Conservation (phyloP, 805 yeast genomes). For the Clavispora carvajalis region DNA sequence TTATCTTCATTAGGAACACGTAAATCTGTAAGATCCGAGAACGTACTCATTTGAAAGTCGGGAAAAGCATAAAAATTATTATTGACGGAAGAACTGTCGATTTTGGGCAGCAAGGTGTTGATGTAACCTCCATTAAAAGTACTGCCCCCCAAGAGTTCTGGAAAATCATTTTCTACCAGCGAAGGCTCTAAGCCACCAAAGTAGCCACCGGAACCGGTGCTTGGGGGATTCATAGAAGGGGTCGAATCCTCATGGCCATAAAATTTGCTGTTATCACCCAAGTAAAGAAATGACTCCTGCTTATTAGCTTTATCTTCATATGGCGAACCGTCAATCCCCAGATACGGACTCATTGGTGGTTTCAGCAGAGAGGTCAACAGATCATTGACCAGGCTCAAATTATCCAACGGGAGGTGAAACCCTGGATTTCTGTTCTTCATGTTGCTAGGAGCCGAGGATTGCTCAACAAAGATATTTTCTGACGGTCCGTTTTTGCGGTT, state of each 20-base stretch:
- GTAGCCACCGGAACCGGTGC: conserved; percentile 11
- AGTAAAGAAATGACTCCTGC: not conserved
- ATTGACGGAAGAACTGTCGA: not conserved
- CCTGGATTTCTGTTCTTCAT: conserved; percentile 18
- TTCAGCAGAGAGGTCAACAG: conserved; percentile 6
- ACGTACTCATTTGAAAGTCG: not conserved
- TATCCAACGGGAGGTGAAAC: conserved; percentile 23
- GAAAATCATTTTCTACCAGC: not conserved
- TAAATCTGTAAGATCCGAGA: not conserved
- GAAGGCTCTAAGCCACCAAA: conserved; percentile 9
- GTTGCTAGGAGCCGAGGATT: conserved; percentile 1
- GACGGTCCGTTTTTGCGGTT: not conserved
- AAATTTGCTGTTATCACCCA: not conserved
- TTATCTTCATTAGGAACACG: not conserved
- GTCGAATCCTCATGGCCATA: conserved; percentile 11
- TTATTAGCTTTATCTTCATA: not conserved
- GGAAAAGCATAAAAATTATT: not conserved
- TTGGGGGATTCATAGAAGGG: conserved; percentile 14
- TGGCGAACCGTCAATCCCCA: conserved; percentile 9
- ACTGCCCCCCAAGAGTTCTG: not conserved
- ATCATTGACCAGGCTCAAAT: conserved; percentile 11
- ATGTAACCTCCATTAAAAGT: not conserved
- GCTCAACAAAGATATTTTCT: not conserved
- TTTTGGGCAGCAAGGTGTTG: not conserved
- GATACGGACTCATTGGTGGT: conserved; percentile 15